Conservation (phyloP, 1,139 yeast species). For the Suhomyces taliae region DNA sequence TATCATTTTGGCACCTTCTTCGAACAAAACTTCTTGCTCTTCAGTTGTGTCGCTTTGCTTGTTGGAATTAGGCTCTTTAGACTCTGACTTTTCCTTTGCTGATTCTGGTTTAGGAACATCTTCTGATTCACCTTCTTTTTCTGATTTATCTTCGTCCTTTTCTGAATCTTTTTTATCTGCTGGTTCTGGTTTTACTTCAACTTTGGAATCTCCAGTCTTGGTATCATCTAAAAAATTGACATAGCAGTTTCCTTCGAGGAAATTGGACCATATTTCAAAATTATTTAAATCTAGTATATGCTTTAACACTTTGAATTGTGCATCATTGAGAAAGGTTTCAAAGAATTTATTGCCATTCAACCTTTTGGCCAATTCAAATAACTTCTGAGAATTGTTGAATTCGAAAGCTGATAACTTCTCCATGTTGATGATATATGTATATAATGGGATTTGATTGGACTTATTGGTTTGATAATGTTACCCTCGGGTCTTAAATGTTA, state of each 20-base stretch:
- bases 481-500: too few species aligned
- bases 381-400: constrained; percentile 37
- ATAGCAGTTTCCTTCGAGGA: constrained; percentile 53
- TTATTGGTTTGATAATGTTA: neutral
- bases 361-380: constrained; percentile 50
- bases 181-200: neutral
- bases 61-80: constrained; percentile 11
- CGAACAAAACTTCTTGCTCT: constrained; percentile 29
- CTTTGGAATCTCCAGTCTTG: neutral
- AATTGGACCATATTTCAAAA: constrained; percentile 49
- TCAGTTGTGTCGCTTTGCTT: constrained; percentile 8
- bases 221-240: constrained; percentile 29
- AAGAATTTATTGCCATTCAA: constrained; percentile 51
- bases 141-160: constrained; percentile 5
- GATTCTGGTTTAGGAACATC: constrained; percentile 1
- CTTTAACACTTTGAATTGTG: constrained; percentile 56
- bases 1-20: constrained; percentile 51
- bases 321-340: constrained; percentile 60
- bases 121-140: neutral
- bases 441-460: neutral
- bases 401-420: constrained; percentile 46
- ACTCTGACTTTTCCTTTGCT: neutral
- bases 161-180: neutral
- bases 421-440: constrained; percentile 22
- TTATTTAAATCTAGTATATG: constrained; percentile 35